Percentiles rank a stretch among this genome's conserved stretches.
Evolutionary conservation across 2,329 filamentous ascomycete species (phyloP).

Genomic region (Nakataea oryzae): DNA sequence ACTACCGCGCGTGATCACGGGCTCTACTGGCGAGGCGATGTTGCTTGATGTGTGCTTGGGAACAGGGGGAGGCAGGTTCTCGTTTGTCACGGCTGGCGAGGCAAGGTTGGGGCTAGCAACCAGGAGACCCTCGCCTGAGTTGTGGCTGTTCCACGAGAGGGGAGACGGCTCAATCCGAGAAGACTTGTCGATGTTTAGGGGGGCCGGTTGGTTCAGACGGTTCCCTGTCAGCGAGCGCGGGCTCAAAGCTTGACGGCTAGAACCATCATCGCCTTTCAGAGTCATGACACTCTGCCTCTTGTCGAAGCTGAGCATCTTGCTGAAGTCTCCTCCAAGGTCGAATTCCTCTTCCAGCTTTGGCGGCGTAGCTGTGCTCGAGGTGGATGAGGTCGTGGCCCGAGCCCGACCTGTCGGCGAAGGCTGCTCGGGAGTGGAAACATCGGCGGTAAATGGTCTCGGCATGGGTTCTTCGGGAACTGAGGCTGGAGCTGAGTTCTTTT

Average conservation of each 20-base stretch:
- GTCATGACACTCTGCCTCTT: conserved; percentile 43
- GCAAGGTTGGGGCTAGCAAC: conserved; percentile 20
- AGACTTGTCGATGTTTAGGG: conserved; percentile 34
- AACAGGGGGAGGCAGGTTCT: conserved; percentile 25
- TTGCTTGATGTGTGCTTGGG: conserved; percentile 24
- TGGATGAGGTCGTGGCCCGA: conserved; percentile 43
- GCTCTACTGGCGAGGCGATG: neutral
- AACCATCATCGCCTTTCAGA: conserved; percentile 17
- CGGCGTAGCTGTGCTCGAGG: conserved; percentile 41
- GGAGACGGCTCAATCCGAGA: conserved; percentile 35
- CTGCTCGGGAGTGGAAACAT: conserved; percentile 24
- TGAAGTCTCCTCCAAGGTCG: conserved; percentile 48
- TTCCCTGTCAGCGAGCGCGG: conserved; percentile 35
- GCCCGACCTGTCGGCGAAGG: conserved; percentile 28
- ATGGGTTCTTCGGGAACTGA: conserved; percentile 24
- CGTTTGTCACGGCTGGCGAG: conserved; percentile 21
- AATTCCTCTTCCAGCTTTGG: conserved; percentile 35
- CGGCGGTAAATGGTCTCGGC: conserved; percentile 22
- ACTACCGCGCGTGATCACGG: conserved; percentile 15
- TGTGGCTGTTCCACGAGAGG: conserved; percentile 40
- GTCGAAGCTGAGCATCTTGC: conserved; percentile 46
- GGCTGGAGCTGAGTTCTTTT: conserved; percentile 31
- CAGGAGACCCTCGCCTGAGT: conserved; percentile 38
- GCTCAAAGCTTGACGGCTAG: conserved; percentile 22
- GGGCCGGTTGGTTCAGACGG: conserved; percentile 33